Conservation (phyloP, 1,284 basidiomycete genomes). For the Psilocybe mexicana region DNA sequence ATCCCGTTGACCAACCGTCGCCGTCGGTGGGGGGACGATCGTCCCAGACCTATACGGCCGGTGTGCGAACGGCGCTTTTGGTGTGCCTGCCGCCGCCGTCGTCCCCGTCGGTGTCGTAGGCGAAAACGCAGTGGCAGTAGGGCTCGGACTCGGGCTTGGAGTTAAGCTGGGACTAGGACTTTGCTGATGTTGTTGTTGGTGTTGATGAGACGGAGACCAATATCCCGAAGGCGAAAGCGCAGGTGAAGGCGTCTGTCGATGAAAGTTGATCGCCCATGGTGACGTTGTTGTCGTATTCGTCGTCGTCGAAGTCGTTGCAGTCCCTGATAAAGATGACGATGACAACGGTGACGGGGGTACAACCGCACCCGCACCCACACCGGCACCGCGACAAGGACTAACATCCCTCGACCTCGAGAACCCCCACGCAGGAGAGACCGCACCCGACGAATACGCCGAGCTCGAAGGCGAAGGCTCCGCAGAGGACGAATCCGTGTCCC, state of each 20-base stretch:
- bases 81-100: conserved; percentile 15
- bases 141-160: not conserved
- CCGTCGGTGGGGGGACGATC: not conserved
- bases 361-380: not conserved
- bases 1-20: not conserved
- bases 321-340: not conserved
- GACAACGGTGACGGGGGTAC: not conserved
- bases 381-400: not conserved
- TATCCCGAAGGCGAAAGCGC: conserved; percentile 6
- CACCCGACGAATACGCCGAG: conserved; percentile 1
- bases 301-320: not conserved
- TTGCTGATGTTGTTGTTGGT: too few species aligned
- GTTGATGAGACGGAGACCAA: too few species aligned
- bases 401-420: not conserved
- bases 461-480: not conserved
- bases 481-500: not conserved
- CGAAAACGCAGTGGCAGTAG: conserved; percentile 13
- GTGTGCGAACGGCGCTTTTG: not conserved
- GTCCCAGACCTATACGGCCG: not conserved
- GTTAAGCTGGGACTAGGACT: too few species aligned
- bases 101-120: conserved; percentile 30
- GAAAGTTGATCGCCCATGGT: conserved; percentile 19
- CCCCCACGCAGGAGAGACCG: not conserved
- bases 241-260: conserved; percentile 14
- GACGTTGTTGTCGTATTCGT: not conserved